Conservation (phyloP, 2,329 filamentous ascomycete species). For the Apiospora marii region DNA sequence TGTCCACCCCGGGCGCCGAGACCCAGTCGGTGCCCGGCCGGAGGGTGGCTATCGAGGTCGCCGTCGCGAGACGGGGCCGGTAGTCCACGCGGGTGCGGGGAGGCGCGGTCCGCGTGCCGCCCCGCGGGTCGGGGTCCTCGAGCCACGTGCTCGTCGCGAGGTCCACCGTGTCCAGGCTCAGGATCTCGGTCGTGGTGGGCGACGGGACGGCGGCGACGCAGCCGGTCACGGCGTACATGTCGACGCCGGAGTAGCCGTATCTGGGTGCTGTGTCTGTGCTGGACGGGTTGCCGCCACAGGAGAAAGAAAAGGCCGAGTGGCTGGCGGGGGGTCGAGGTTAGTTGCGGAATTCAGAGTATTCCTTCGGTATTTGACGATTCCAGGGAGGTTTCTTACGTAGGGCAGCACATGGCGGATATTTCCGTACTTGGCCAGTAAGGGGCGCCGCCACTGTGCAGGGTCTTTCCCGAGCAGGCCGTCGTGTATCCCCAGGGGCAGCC, state of each 20-base stretch:
- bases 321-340: background rate
- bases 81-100: background rate
- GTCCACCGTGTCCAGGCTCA: background rate
- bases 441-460: accelerated
- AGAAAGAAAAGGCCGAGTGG: background rate
- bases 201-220: background rate
- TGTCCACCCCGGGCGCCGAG: background rate
- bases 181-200: background rate
- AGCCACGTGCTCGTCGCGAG: background rate
- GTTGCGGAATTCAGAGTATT: no score
- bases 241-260: background rate
- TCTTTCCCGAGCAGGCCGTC: background rate
- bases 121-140: no score
- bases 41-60: background rate
- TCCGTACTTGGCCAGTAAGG: background rate
- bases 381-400: slow-evolving; percentile 5
- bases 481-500: slow-evolving; percentile 16
- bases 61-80: no score
- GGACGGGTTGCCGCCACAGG: background rate
- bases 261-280: background rate
- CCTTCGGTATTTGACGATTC: no score
- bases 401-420: background rate
- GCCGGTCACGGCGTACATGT: background rate
- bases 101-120: background rate
- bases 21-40: background rate